Base-by-base conservation (phyloP, 2,329 filamentous ascomycete species). In the Penicillium sp. region DNA sequence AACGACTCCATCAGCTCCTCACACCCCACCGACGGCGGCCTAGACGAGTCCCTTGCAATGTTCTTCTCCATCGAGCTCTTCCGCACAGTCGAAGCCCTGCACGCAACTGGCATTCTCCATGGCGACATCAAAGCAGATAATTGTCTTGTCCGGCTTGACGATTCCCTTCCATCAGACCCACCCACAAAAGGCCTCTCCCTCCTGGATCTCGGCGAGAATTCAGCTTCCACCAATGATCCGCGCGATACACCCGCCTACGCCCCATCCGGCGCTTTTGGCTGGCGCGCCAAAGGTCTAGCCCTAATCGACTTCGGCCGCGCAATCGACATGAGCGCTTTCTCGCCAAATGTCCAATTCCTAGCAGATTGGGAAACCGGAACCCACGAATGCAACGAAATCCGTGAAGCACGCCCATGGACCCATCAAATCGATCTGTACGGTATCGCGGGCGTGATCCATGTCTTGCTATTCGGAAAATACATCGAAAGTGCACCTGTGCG, bases 351-450 rank as follows among this genome's bases (percentile, higher is more conserved):
- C 11, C 88, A 89, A 67, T 99, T 99, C 81, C 87, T 98, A 61
- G 95, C 94, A 0, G 95, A 99, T 79, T 99, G 95, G 95, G 91
- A 95, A 76, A 93, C 92, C 0, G 87, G 86, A 16, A 85, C 90
- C 26, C 89, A 92, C 55, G 95, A 99, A 78, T 99, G 95, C 76
- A 89, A 91, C 19, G 95, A 99, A 82, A 97, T 98, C 86, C 89
- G 93, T 51, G 94, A 99, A 79, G 86, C 92, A 59, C 85, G 94
- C 0, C 93, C 93, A 0, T 99, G 95, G 95, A 98, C 94, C 1
- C 97, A 93, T 81, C 95, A 99, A 76, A 92, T 97, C 67, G 95
- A 99, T 80, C 96, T 98, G 71, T 92, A 96, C 76, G 95, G 95
- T 13, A 84, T 97, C 0, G 95, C 95, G 0, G 93, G 92, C 4